phyloP scores from a whole-genome alignment of 352 stramenopile genomes.

The Phytophthora cryptogea region DNA sequence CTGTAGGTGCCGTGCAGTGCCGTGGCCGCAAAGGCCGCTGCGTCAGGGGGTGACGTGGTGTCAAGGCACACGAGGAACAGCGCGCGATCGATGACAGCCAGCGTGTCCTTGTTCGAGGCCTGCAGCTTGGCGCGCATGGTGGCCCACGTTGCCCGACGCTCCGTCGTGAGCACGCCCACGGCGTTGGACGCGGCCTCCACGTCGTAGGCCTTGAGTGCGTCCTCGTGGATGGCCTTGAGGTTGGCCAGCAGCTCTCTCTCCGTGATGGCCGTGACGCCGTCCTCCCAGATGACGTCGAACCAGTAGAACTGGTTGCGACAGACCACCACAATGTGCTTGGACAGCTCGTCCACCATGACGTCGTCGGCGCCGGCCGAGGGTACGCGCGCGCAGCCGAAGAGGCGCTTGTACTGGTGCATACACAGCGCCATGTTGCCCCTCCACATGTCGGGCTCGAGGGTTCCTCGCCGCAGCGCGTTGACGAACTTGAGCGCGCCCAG shows the following conservation, averaged over 20 bases:
- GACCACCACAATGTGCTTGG: constrained; percentile 93
- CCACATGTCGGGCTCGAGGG: constrained; percentile 92
- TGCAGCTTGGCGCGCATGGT: constrained; percentile 82
- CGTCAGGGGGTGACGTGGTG: constrained; percentile 85
- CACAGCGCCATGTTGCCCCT: constrained; percentile 87
- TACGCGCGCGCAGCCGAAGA: constrained; percentile 91
- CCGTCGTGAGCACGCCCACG: constrained; percentile 92
- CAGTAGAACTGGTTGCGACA: constrained; percentile 96
- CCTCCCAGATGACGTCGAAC: constrained; percentile 92
- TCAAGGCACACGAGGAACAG: constrained; percentile 96
- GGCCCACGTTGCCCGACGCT: constrained; percentile 92
- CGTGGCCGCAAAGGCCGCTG: constrained; percentile 75
- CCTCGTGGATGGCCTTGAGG: constrained; percentile 88
- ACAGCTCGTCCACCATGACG: constrained; percentile 82
- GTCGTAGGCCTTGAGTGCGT: constrained; percentile 71
- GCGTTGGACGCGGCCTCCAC: constrained; percentile 65
- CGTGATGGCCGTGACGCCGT: constrained; percentile 86
- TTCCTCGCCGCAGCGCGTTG: constrained; percentile 88
- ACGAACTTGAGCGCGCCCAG: constrained; percentile 94
- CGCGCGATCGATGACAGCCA: constrained; percentile 90
- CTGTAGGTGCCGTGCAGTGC: constrained; percentile 93
- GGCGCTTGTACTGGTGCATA: constrained; percentile 95
- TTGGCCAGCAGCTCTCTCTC: constrained; percentile 92
- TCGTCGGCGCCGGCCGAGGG: constrained; percentile 73
- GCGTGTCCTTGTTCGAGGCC: constrained; percentile 76